Base-by-base conservation (phyloP, 371 early-diverging fungal species). In the Gilbertella persicaria region DNA sequence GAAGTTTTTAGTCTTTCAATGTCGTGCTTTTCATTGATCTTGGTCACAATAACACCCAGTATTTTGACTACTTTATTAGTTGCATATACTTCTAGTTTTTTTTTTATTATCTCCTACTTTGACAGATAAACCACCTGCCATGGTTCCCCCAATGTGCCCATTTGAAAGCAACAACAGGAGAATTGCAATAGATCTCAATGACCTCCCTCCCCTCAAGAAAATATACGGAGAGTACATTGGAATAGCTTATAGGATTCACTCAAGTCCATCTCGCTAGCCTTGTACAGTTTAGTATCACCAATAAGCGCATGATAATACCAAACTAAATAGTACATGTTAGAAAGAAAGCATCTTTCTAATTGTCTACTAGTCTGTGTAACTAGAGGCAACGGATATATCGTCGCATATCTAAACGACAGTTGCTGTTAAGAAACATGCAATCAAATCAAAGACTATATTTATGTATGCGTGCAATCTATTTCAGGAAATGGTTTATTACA, bases 181-280 rank as follows among this genome's bases (percentile, higher is more conserved):
- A 77, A 0, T 78, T 75, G 29, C 73, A 66, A 48, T 77, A 76
- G 7, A 77, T 75, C 37, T 74, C 60, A n/a, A 79, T 52, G 2
- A 74, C 75, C 61, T 79, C 77, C 78, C 78, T n/a, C n/a, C n/a
- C n/a, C n/a, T n/a, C n/a, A 79, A 24, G 77, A 74, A 25, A 75
- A 72, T 13, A 73, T 68, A 30, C 79, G 69, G 38, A 79, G 60
- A 26, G 67, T 57, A 39, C 75, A 72, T 66, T 76, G 76, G 64
- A 79, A 79, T 19, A 72, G 62, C 43, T 74, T 70, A 62, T 79
- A 77, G 13, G 79, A 79, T 35, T 79, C 79, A 23, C 61, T 60
- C 43, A 79, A 79, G 26, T 72, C 79, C 45, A 58, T 63, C 54
- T 79, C 75, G 50, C 73, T 79, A 26, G 79, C 72, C 52, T 72